phyloP scores from a whole-genome alignment of 2,329 filamentous ascomycete genomes.

The Fusarium avenaceum region DNA sequence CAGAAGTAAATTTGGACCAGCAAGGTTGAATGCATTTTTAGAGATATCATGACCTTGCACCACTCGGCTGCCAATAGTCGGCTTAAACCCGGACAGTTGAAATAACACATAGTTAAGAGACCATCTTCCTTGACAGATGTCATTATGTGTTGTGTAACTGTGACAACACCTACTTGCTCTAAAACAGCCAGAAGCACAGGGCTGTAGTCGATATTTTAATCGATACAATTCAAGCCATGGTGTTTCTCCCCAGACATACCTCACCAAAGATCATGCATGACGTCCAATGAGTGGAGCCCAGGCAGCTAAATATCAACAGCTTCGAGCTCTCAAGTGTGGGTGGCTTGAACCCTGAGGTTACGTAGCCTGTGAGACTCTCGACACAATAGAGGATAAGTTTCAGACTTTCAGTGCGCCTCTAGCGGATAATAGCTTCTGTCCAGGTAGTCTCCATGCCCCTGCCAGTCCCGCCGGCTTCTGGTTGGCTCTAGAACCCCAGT shows the following conservation, averaged over 20 bases:
- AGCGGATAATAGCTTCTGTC: slow-evolving; percentile 43
- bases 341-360: slow-evolving; percentile 38
- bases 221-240: neutral
- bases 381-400: slow-evolving; percentile 10
- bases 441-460: slow-evolving; percentile 22
- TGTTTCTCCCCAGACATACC: slow-evolving; percentile 2
- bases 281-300: slow-evolving; percentile 31
- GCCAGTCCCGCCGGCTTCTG: slow-evolving; percentile 35
- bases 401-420: slow-evolving; percentile 26
- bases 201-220: neutral
- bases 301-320: slow-evolving; percentile 25
- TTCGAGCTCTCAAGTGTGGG: slow-evolving; percentile 18
- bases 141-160: neutral
- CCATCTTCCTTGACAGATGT: neutral
- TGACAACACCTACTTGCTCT: neutral
- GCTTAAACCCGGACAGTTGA: neutral
- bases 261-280: slow-evolving; percentile 28
- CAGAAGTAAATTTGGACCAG: neutral
- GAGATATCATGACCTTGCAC: neutral
- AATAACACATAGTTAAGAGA: neutral
- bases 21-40: neutral
- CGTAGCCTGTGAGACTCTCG: slow-evolving; percentile 23
- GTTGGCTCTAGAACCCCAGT: slow-evolving; percentile 34
- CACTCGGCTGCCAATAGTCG: no score
- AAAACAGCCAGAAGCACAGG: neutral